A percentile compares a stretch with the other conserved stretches of the same genome.
phyloP scores from a whole-genome alignment of 257 asterid species.

The Cinchona pubescens region DNA sequence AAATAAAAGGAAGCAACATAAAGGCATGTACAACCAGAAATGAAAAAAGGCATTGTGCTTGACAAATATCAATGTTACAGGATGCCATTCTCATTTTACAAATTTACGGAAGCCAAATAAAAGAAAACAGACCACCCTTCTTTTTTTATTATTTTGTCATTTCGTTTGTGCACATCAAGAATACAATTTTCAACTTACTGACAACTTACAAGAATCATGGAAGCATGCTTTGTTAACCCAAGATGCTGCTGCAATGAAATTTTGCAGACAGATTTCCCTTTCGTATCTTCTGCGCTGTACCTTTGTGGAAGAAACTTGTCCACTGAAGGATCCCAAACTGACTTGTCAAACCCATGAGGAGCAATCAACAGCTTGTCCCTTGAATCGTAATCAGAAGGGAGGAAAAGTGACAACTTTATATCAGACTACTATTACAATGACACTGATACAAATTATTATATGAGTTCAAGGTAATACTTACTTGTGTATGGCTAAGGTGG shows the following conservation, averaged over 20 bases:
- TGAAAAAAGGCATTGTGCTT: too few relatives aligned
- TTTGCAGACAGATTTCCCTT: constrained; percentile 67
- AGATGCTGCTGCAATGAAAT: constrained; percentile 50
- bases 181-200: background rate
- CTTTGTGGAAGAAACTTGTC: constrained; percentile 58
- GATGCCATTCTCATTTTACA: background rate
- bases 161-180: background rate
- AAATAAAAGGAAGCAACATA: too few relatives aligned
- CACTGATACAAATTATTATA: too few relatives aligned
- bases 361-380: constrained; percentile 68
- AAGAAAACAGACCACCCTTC: background rate
- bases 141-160: background rate
- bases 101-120: background rate
- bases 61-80: too few relatives aligned
- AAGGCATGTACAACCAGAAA: too few relatives aligned
- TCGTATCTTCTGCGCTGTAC: constrained; percentile 55
- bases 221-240: constrained; percentile 43
- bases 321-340: constrained; percentile 72
- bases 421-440: background rate
- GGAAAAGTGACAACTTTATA: constrained; percentile 12
- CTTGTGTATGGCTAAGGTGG: constrained; percentile 64
- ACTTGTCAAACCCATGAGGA: constrained; percentile 61
- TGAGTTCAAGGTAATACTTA: constrained; percentile 31
- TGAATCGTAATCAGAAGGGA: constrained; percentile 23
- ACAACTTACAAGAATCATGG: constrained; percentile 56